Evolutionary conservation across 768 basidiomycete species (phyloP), one percentile per base, ranked within the genome.

Genomic region (Pleurotus sapidus): DNA sequence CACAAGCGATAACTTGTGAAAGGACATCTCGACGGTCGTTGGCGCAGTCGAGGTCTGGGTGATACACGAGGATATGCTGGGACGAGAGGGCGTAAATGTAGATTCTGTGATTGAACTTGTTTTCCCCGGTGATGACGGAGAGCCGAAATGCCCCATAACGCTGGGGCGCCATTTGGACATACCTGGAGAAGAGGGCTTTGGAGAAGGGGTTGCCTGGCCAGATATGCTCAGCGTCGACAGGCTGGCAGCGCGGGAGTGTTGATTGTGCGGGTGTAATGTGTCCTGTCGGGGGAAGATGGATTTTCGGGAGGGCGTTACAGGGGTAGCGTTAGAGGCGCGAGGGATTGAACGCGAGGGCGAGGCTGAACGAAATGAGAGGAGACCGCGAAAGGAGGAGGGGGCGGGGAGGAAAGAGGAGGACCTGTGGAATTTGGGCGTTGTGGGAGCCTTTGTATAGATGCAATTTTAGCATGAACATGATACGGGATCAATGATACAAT

Each of bases 101-200:
- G 70, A 68, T 46, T 77, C 81, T 15, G 78, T 76, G 27, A 34
- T 46, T 17, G 73, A 45, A 72, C 68, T 49, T 75, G 65, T 50
- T 70, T 80, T 49, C 72, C 60, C 64, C 77, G 79, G 43, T n/a
- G 80, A 72, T 27, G 82, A 77, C 53, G 77, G 63, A 55, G 81
- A 77, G 25, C 79, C 72, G 64, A 89, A 89, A 61, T 88, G 83
- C 5, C 82, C 84, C 20, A 88, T 68, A 20, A 89, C 80, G 60
- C 79, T 84, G 9, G 88, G 85, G n/a, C 84, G 77, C 82, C 82
- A 86, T 69, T 72, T 80, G 49, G 81, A 74, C 9, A 74, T 64
- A 24, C 71, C 66, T 49, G 70, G 62, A 57, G 62, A 38, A 46
- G 57, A 58, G 40, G 42, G 47, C 57, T 65, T 56, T 40, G 49